Evolutionary conservation across 2,329 filamentous ascomycete species (phyloP).

Genomic region (Scedosporium dehoogii): DNA sequence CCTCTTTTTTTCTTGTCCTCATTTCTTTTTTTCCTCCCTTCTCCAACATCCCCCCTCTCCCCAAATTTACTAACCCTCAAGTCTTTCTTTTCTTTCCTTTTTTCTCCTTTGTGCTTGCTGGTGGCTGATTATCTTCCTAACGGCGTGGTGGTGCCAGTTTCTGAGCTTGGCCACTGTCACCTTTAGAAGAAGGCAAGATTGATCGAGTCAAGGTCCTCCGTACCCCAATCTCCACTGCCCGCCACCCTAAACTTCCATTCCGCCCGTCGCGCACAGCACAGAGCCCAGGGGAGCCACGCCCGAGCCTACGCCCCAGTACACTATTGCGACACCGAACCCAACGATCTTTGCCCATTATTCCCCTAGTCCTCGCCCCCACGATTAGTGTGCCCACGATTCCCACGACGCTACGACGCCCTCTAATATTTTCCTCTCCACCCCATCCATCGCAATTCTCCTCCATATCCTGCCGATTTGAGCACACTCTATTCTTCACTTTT

Average conservation of each 20-base stretch:
- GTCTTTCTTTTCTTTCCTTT: conserved; percentile 8
- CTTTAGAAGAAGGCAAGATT: no score
- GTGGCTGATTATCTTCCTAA: not conserved
- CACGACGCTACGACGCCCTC: not conserved
- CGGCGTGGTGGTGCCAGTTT: not conserved
- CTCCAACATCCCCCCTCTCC: not conserved
- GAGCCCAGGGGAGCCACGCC: no score
- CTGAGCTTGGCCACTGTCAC: no score
- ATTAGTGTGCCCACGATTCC: not conserved
- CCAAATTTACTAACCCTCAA: not conserved
- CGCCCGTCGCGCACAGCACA: not conserved
- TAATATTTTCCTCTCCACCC: not conserved
- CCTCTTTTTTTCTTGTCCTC: not conserved
- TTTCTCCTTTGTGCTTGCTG: conserved; percentile 8
- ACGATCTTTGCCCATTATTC: not conserved
- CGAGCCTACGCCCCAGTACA: no score
- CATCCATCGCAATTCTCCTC: not conserved
- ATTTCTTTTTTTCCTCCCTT: not conserved
- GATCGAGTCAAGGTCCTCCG: not conserved
- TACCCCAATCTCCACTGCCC: not conserved
- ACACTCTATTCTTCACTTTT: not conserved
- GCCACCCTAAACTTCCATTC: not conserved
- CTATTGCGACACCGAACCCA: not conserved
- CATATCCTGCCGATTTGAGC: not conserved
- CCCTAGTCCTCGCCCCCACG: not conserved